Percentiles rank a stretch among this genome's conserved stretches.
Conservation (phyloP, 2,329 filamentous ascomycete genomes). For the Ophiocordyceps camponoti-saundersi region DNA sequence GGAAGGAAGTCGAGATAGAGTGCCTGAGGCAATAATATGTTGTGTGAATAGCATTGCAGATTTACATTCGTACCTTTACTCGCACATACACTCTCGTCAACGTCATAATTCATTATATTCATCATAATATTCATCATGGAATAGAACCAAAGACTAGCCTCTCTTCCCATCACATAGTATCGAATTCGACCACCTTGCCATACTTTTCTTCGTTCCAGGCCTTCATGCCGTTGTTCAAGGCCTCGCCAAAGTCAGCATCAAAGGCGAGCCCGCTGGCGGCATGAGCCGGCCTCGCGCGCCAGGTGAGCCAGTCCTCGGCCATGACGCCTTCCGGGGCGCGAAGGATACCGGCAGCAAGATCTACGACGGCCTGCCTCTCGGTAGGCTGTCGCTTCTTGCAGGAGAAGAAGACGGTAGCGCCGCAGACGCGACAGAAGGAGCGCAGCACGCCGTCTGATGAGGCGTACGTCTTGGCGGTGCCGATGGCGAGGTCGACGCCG, state of each 20-base stretch:
- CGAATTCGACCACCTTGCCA: constrained; percentile 12
- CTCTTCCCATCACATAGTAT: constrained; percentile 4
- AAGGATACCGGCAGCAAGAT: constrained; percentile 25
- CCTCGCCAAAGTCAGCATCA: constrained; percentile 17
- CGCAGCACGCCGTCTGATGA: constrained; percentile 21
- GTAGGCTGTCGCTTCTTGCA: constrained; percentile 10
- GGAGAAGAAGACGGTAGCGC: constrained; percentile 24
- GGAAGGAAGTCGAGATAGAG: too few relatives aligned
- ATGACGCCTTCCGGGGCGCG: constrained; percentile 24
- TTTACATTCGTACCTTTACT: too few relatives aligned
- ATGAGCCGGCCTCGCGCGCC: constrained; percentile 21
- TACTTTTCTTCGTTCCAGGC: constrained; percentile 19
- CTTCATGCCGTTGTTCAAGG: constrained; percentile 18
- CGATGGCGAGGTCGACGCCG: constrained; percentile 17
- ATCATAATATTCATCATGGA: too few relatives aligned
- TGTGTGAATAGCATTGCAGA: too few relatives aligned
- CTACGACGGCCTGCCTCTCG: constrained; percentile 18
- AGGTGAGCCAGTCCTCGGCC: constrained; percentile 28
- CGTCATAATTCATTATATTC: too few relatives aligned
- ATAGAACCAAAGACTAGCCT: not conserved
- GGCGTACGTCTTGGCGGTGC: constrained; percentile 24
- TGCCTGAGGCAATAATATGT: too few relatives aligned
- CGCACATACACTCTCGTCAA: too few relatives aligned
- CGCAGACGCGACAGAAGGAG: constrained; percentile 28
- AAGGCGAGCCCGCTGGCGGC: constrained; percentile 17